Evolutionary conservation across 2,329 filamentous ascomycete species (phyloP).

Genomic region (Alternaria ventricosa): DNA sequence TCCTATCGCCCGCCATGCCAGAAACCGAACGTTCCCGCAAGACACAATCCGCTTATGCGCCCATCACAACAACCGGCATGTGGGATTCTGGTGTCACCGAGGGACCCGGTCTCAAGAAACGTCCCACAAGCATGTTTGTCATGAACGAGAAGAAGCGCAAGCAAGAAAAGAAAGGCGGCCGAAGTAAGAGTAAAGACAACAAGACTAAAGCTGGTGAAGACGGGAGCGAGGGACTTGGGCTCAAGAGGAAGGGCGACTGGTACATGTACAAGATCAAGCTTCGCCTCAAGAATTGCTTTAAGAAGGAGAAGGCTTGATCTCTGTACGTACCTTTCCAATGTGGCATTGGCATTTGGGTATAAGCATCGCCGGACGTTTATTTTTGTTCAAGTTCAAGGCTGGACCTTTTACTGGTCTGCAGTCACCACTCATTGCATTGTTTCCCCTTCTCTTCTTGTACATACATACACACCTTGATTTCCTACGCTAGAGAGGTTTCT

Average conservation of each 20-base stretch:
- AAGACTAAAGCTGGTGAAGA: conserved; percentile 26
- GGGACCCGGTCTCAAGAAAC: conserved; percentile 31
- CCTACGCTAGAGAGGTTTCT: background rate
- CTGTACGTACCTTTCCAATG: too few relatives aligned
- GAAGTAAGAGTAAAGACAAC: conserved; percentile 34
- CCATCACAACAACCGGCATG: conserved; percentile 42
- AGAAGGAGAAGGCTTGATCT: conserved; percentile 16
- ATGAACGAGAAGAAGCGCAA: conserved; percentile 42
- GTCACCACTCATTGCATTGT: background rate
- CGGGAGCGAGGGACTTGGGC: conserved; percentile 7
- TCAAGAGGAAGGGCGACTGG: conserved; percentile 20
- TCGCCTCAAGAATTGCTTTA: conserved; percentile 15
- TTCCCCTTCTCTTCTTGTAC: background rate
- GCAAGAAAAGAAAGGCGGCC: conserved; percentile 35
- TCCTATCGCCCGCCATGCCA: conserved; percentile 21
- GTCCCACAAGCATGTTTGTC: conserved; percentile 44
- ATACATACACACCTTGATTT: background rate
- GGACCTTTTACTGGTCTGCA: background rate
- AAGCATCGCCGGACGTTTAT: background rate
- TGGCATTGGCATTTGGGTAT: background rate
- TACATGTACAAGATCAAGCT: conserved; percentile 24
- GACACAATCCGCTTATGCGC: conserved; percentile 41
- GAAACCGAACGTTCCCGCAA: conserved; percentile 30
- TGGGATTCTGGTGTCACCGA: conserved; percentile 46
- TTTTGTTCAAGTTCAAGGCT: background rate